Evolutionary conservation across 768 basidiomycete species (phyloP), one percentile per base, ranked within the genome.

Genomic region (Termitomyces sp.): DNA sequence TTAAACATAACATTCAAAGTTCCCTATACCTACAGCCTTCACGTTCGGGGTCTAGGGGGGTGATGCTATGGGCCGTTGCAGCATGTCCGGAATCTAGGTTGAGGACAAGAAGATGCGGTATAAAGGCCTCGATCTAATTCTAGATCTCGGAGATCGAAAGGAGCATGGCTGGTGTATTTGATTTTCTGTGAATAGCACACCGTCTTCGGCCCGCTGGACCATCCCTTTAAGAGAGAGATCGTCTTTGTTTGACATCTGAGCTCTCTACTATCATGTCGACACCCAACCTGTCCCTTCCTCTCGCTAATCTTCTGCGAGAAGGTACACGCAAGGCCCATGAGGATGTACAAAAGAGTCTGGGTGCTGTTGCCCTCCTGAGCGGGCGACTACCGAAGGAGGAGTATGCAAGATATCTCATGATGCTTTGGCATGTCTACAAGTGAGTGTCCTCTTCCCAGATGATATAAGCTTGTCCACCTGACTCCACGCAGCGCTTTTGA

Each of bases 351-450:
- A 76, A 79, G 58, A 85, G 81, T 62, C 68, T 76, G 26, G 86
- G 81, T 28, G 88, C 85, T 2, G 72, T 70, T 47, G 79, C 79
- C 48, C 73, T 90, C 43, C 74, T 82, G 22, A 78, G 78, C 54
- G 88, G 88, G 10, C 74, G 79, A 57, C 76, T 90, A 36, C 73
- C 76, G 54, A 78, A 79, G 67, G 77, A 81, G 44, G 87, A 89
- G 66, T 92, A 92, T 68, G 71, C 84, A 16, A 77, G 80, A 49
- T 88, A 84, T 70, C 76, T 90, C 45, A 85, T 90, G 76, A 83
- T 88, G 76, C 80, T 92, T 24, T 91, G 87, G 84, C 80, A 89
- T 63, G 72, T 93, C 28, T 94, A 92, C 72, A 74, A 82, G 89
- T 92, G 63, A 70, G 85, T 73, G n/a, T 32, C 10, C 9, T n/a